Conservation (phyloP, 148 eudicot genomes). For the Linanthus parryae region DNA sequence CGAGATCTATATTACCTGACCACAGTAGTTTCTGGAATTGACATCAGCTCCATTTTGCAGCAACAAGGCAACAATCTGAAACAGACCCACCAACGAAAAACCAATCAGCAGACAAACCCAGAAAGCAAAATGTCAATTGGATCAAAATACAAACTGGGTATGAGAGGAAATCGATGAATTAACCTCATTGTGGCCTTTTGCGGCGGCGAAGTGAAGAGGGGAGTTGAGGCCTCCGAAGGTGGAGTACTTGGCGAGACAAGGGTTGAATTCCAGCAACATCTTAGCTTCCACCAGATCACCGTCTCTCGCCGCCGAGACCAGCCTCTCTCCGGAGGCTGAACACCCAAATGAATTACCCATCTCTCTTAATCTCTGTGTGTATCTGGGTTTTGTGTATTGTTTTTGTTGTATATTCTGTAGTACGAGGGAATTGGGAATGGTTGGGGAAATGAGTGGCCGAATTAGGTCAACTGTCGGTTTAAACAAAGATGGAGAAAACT, state of each 20-base stretch:
- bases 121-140: too few species aligned
- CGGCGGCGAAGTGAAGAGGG: slow-evolving; percentile 93
- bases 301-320: slow-evolving; percentile 97
- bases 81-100: too few species aligned
- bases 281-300: slow-evolving; percentile 87
- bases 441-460: too few species aligned
- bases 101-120: too few species aligned
- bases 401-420: too few species aligned
- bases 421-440: too few species aligned
- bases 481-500: too few species aligned
- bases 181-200: slow-evolving; percentile 96
- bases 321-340: slow-evolving; percentile 91
- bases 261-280: slow-evolving; percentile 86
- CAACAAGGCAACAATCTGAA: slow-evolving; percentile 82
- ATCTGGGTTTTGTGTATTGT: too few species aligned
- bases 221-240: slow-evolving; percentile 95
- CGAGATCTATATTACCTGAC: slow-evolving; percentile 57
- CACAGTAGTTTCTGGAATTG: slow-evolving; percentile 95
- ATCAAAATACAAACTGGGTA: too few species aligned
- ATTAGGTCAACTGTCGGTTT: too few species aligned
- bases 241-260: slow-evolving; percentile 84
- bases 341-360: slow-evolving; percentile 99
- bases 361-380: neutral
- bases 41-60: slow-evolving; percentile 98
- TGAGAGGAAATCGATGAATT: too few species aligned